Evolutionary conservation across 1,139 yeast species (phyloP).

Genomic region (Diutina siamensis): DNA sequence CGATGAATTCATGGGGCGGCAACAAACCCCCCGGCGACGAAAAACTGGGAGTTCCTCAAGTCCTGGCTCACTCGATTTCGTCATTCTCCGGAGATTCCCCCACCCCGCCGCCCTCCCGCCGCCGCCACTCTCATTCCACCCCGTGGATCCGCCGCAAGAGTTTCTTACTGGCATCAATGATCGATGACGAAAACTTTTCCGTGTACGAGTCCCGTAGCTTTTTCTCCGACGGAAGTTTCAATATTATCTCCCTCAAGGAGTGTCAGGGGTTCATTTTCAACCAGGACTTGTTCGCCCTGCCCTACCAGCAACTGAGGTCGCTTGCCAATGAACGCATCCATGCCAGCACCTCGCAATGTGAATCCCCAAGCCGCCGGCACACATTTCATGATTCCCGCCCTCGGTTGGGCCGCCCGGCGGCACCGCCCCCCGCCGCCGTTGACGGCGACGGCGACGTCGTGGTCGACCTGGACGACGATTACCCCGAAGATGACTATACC

Average conservation of each 20-base stretch:
- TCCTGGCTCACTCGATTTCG: background rate
- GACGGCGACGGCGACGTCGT: constrained; percentile 7
- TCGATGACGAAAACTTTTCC: constrained; percentile 45
- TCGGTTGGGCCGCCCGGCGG: too few relatives aligned
- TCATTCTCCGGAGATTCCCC: background rate
- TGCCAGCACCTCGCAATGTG: constrained; percentile 18
- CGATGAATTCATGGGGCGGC: too few relatives aligned
- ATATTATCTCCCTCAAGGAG: constrained; percentile 41
- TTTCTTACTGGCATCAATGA: constrained; percentile 50
- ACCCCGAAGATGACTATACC: constrained; percentile 16
- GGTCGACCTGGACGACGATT: constrained; percentile 6
- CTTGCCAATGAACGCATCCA: constrained; percentile 28
- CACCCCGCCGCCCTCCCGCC: background rate
- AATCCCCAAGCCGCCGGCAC: background rate
- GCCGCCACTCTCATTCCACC: constrained; percentile 12
- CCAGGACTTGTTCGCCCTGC: constrained; percentile 60
- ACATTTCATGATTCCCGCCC: constrained; percentile 7
- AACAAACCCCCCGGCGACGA: background rate
- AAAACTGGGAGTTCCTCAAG: background rate
- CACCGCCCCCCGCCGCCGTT: constrained; percentile 1
- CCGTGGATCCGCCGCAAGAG: constrained; percentile 51
- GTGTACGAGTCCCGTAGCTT: constrained; percentile 39
- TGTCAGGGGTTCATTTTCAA: constrained; percentile 69
- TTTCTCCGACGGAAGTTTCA: constrained; percentile 19
- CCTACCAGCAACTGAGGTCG: constrained; percentile 48